Base-by-base conservation (phyloP, 805 yeast genomes). In the Candida michaelii region DNA sequence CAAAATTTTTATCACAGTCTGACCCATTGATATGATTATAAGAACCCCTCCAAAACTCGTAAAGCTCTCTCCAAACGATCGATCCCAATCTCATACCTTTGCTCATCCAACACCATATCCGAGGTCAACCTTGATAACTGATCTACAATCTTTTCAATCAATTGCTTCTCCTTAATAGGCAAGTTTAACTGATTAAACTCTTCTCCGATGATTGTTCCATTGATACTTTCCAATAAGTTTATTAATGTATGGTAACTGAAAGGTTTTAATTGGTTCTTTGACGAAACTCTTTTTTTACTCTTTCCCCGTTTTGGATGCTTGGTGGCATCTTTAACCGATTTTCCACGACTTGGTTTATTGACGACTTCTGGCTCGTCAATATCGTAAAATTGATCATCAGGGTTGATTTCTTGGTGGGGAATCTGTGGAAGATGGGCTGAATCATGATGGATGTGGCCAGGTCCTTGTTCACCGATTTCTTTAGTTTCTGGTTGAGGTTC, bases 61-160 rank as follows among this genome's bases (percentile, higher is more conserved):
- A 89, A 76, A 0, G 97, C 97, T 52, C 82, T 82, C 51, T 85
- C 85, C 52, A 91, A 68, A 49, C 98, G 71, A 48, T 78, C 73
- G 33, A 88, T 75, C 10, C 97, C 96, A 47, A 88, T 89, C 12
- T 81, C 82, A 44, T 85, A 83, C 54, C 93, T 79, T 21, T 78
- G 79, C 21, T 88, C 88, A 60, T 91, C 96, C 43, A 87, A 59
- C 41, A 89, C 85, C 87, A 93, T 89, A 56, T 89, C 97, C 40
- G 90, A 88, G 2, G 96, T 89, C 45, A 93, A 74, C 53, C 93
- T 74, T 30, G 93, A 83, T 36, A 91, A 69, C 1, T 95, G 82
- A 55, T 89, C 96, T 3, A 91, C 85, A 37, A 91, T 80, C 61
- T 88, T 82, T 56, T 91, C 97, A 32, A 91, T 70, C 30, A 90